phyloP scores from a whole-genome alignment of 345 rosid species.

The Eucalyptus albens region DNA sequence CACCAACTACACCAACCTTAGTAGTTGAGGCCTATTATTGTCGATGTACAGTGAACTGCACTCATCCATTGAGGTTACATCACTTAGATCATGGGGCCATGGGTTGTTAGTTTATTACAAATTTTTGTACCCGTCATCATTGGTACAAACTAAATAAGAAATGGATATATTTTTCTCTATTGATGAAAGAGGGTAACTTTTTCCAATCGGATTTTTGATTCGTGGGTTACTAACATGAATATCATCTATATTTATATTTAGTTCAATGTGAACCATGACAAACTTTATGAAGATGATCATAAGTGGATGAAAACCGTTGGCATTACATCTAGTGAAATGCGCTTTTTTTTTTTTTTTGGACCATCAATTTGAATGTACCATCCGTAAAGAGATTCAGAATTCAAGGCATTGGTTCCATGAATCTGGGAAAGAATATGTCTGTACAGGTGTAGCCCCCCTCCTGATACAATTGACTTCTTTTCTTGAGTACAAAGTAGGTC shows the following conservation, averaged over 20 bases:
- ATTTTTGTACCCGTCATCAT: background rate
- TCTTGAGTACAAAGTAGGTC: background rate
- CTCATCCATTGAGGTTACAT: background rate
- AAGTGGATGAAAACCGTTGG: background rate
- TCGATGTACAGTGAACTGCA: background rate
- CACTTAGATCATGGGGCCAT: background rate
- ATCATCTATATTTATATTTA: background rate
- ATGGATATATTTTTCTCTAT: background rate
- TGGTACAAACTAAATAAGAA: background rate
- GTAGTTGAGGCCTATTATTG: background rate
- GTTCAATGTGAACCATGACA: background rate
- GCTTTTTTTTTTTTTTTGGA: background rate
- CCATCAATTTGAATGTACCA: background rate
- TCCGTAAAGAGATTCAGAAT: background rate
- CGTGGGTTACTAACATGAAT: background rate
- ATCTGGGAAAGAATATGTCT: background rate
- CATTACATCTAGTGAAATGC: background rate
- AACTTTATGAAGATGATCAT: background rate
- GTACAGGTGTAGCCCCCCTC: background rate
- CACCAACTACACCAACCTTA: background rate
- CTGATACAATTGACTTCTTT: background rate
- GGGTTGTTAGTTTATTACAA: background rate
- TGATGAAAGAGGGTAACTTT: background rate
- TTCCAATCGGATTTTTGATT: background rate
- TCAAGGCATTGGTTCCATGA: background rate